Conservation (phyloP, 768 basidiomycete genomes). For the Tylopilus sp. region DNA sequence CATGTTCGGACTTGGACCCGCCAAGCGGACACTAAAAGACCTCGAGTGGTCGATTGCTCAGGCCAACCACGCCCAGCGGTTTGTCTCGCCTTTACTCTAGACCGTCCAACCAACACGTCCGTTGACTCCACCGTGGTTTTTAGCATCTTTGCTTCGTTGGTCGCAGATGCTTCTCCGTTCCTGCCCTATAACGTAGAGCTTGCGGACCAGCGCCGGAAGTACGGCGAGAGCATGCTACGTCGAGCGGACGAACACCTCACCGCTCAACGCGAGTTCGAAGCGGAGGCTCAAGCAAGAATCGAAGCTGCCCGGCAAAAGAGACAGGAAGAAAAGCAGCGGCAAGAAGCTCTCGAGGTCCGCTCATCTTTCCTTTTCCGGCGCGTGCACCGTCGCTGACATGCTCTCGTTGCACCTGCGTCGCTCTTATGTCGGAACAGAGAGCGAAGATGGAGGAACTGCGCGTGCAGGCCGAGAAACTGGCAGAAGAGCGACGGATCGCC, state of each 20-base stretch:
- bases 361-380: not conserved
- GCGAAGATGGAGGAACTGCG: constrained; percentile 60
- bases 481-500: constrained; percentile 70
- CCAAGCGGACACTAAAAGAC: constrained; percentile 79
- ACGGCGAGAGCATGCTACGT: constrained; percentile 83
- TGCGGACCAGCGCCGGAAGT: constrained; percentile 85
- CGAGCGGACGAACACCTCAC: constrained; percentile 77
- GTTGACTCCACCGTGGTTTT: not conserved
- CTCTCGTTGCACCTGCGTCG: not conserved
- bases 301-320: constrained; percentile 75
- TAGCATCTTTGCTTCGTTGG: constrained; percentile 83
- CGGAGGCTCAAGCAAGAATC: constrained; percentile 65
- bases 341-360: constrained; percentile 64
- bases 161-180: constrained; percentile 60
- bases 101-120: not conserved
- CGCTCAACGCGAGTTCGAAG: constrained; percentile 68
- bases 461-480: constrained; percentile 72
- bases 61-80: constrained; percentile 87
- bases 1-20: constrained; percentile 66
- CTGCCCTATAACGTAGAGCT: constrained; percentile 86
- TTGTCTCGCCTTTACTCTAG: constrained; percentile 17
- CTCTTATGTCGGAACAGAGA: constrained; percentile 42
- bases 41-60: constrained; percentile 75
- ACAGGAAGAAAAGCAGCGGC: constrained; percentile 72
- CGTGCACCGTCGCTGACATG: too few species aligned